Evolutionary conservation across 2,329 filamentous ascomycete genomes (phyloP), one percentile per base, ranked within the genome.

Genomic region (Aspergillus persii): DNA sequence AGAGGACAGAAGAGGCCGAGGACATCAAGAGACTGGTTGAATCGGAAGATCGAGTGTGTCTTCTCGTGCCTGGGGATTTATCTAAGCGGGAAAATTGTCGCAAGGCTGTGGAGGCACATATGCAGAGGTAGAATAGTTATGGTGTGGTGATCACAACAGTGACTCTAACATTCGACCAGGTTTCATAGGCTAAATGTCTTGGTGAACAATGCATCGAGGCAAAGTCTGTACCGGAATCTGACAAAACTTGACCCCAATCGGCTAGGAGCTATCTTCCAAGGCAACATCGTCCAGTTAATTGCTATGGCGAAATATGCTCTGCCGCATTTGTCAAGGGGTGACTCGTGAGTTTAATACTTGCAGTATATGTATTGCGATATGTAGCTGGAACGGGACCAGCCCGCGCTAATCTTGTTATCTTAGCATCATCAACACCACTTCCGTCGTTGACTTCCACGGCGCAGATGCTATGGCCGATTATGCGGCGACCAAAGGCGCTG

Each of bases 191-290:
- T 86, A 26, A 77, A 78, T 57, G 76, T 86, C 6, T 74, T 87
- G 2, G 81, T 86, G 60, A 86, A 86, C 70, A 86, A 87, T 67
- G 84, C 83, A 3, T 81, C 79, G 0, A 84, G 83, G 69, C 83
- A 87, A 69, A 76, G 81, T 39, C 80, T 82, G 71, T 84, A 79
- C 68, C 69, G 79, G 5, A 77, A 85, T 33, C 79, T 86, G 23
- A 73, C 76, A 36, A 77, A 86, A 1, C 85, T 84, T 30, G 78
- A 85, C 66, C 76, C 87, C 0, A 77, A 82, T 12, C 73, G 79
- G 0, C 82, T 86, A 0, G 81, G 85, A 61, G 82, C 79, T 63
- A 83, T 81, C 0, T 88, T 86, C 76, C 79, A 79, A 49, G 80
- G 77, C 60, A 86, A 86, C 60, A 81, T 86, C 33, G 64, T 85